phyloP scores from a whole-genome alignment of 192 early-diverging fungal genomes.

The Lobulomyces angularis region DNA sequence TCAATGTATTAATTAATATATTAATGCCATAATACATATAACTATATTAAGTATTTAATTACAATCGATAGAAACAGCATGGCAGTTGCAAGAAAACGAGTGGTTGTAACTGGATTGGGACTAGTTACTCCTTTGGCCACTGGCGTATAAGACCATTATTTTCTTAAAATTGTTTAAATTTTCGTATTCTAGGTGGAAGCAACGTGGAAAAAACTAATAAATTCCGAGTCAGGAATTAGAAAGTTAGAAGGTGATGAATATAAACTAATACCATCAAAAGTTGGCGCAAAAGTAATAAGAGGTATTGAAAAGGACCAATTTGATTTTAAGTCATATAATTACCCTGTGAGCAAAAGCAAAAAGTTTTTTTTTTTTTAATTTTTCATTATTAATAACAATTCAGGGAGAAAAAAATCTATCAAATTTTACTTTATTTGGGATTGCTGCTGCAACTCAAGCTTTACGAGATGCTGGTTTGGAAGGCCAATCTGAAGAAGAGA shows the following conservation, averaged over 20 bases:
- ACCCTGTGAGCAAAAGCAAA: too few species aligned
- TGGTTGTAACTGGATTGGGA: slow-evolving; percentile 91
- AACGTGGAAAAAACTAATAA: slow-evolving; percentile 62
- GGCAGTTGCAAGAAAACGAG: slow-evolving; percentile 39
- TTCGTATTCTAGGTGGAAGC: too few species aligned
- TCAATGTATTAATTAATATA: too few species aligned
- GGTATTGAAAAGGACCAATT: slow-evolving; percentile 44
- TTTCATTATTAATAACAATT: too few species aligned
- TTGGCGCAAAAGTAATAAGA: slow-evolving; percentile 58
- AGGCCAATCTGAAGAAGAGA: slow-evolving; percentile 33
- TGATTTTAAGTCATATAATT: too few species aligned
- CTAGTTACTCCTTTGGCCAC: slow-evolving; percentile 81
- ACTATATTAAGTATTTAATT: too few species aligned
- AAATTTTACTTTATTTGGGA: slow-evolving; percentile 76
- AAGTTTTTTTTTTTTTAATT: too few species aligned
- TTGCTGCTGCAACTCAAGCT: slow-evolving; percentile 71
- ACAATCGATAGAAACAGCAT: too few species aligned
- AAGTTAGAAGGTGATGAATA: slow-evolving; percentile 39
- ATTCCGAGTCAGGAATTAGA: slow-evolving; percentile 61
- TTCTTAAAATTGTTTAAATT: too few species aligned
- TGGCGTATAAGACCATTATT: slow-evolving; percentile 54
- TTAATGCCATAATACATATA: too few species aligned
- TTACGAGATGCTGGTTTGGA: slow-evolving; percentile 70
- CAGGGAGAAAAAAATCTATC: slow-evolving; percentile 70
- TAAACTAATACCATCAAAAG: slow-evolving; percentile 57